A percentile compares a stretch with the other conserved stretches of the same genome.
Conservation (phyloP, 2,329 filamentous ascomycete species). For the Ceratocystis cacaofunesta region DNA sequence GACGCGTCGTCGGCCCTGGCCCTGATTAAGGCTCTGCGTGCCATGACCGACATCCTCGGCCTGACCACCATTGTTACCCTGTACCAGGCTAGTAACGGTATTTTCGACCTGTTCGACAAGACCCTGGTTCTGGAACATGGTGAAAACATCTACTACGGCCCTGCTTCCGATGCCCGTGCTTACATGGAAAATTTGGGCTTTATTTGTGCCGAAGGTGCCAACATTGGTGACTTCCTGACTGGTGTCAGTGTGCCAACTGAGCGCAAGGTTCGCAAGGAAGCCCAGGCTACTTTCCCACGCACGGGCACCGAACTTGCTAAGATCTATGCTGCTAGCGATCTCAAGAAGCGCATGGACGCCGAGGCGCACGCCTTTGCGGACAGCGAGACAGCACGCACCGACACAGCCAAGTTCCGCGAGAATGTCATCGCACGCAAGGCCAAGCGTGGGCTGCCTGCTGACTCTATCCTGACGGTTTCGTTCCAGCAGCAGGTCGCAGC, state of each 20-base stretch:
- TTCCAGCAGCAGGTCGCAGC: slow-evolving; percentile 41
- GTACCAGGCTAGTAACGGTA: slow-evolving; percentile 52
- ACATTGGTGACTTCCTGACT: slow-evolving; percentile 57
- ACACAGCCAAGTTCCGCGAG: slow-evolving; percentile 39
- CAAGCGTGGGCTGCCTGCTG: slow-evolving; percentile 33
- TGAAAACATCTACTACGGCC: slow-evolving; percentile 49
- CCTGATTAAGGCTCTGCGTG: slow-evolving; percentile 55
- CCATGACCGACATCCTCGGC: slow-evolving; percentile 51
- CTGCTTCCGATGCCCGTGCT: slow-evolving; percentile 40
- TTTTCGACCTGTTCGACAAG: slow-evolving; percentile 52
- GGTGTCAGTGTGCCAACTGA: slow-evolving; percentile 56
- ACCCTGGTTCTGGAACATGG: slow-evolving; percentile 44
- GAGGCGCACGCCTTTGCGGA: slow-evolving; percentile 42
- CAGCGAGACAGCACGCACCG: slow-evolving; percentile 31
- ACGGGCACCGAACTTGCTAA: slow-evolving; percentile 30
- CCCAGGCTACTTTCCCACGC: slow-evolving; percentile 31
- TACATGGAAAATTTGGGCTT: slow-evolving; percentile 57
- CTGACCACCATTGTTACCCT: slow-evolving; percentile 56
- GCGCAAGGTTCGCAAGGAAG: slow-evolving; percentile 39
- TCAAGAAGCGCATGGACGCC: slow-evolving; percentile 34
- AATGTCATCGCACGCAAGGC: slow-evolving; percentile 40
- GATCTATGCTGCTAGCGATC: slow-evolving; percentile 37
- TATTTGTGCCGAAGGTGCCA: slow-evolving; percentile 49
- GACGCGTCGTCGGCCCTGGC: slow-evolving; percentile 64
- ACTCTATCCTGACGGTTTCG: slow-evolving; percentile 40